Evolutionary conservation across 495 filamentous ascomycete species (phyloP).

Genomic region (Mytilinidion resinicola): DNA sequence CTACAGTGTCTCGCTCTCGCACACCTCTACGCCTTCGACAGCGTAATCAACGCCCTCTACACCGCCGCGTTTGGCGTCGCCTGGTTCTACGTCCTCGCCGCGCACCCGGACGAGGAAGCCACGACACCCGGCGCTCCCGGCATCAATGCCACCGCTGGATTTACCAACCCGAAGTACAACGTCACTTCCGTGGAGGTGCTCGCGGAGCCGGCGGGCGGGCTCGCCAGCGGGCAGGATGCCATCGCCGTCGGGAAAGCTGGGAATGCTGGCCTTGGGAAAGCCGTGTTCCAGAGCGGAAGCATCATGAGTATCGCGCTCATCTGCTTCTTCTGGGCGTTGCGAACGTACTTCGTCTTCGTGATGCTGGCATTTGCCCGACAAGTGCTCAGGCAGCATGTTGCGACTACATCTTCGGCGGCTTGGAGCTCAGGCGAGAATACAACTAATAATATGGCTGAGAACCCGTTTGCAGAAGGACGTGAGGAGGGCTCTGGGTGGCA

Average conservation of each 20-base stretch:
- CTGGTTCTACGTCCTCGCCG: conserved; percentile 71
- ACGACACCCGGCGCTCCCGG: conserved; percentile 35
- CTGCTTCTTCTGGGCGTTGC: conserved; percentile 59
- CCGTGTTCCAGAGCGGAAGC: conserved; percentile 59
- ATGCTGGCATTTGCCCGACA: conserved; percentile 73
- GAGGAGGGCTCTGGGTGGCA: conserved; percentile 69
- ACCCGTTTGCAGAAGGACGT: conserved; percentile 62
- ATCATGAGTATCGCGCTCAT: conserved; percentile 71
- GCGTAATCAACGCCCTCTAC: conserved; percentile 67
- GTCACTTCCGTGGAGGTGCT: conserved; percentile 48
- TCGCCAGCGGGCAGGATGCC: conserved; percentile 45
- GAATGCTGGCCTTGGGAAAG: conserved; percentile 39
- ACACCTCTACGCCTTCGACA: conserved; percentile 68
- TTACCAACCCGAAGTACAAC: conserved; percentile 61
- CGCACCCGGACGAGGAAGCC: conserved; percentile 38
- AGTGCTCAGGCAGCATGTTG: conserved; percentile 54
- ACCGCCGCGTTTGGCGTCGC: conserved; percentile 70
- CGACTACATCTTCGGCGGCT: conserved; percentile 15
- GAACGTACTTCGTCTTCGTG: conserved; percentile 72
- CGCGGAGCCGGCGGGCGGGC: conserved; percentile 38
- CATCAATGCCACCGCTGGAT: conserved; percentile 61
- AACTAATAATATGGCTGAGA: conserved; percentile 49
- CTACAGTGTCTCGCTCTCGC: conserved; percentile 35
- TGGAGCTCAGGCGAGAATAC: conserved; percentile 30
- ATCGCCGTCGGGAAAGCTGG: conserved; percentile 42